Evolutionary conservation across 2,329 filamentous ascomycete species (phyloP).

Genomic region (Paraphoma chrysanthemicola): DNA sequence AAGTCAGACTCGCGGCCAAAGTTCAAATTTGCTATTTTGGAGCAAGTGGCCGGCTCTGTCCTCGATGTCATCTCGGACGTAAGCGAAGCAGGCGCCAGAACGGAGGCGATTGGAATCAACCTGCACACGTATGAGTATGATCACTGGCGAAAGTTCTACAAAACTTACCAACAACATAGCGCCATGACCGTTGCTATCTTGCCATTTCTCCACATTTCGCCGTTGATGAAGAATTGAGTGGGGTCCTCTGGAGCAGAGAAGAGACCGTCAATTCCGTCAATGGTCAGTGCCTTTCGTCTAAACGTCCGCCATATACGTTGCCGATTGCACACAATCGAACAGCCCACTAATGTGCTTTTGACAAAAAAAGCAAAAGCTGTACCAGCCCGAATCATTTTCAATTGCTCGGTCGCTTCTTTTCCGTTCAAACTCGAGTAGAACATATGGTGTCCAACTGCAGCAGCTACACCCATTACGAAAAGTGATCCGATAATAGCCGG

Average conservation of each 20-base stretch:
- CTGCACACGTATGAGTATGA: conserved; percentile 16
- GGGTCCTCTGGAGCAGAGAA: conserved; percentile 47
- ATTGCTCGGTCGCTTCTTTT: conserved; percentile 35
- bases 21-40: conserved; percentile 37
- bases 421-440: conserved; percentile 44
- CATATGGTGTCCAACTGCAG: conserved; percentile 45
- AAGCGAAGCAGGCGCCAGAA: conserved; percentile 45
- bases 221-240: conserved; percentile 39
- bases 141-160: background rate
- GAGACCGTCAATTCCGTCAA: conserved; percentile 46
- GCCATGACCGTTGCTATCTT: conserved; percentile 48
- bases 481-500: conserved; percentile 36
- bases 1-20: conserved; percentile 39
- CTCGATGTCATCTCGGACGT: conserved; percentile 37
- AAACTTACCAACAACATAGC: conserved; percentile 40
- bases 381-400: conserved; percentile 45
- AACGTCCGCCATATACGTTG: conserved; percentile 50
- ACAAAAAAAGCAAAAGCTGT: conserved; percentile 48
- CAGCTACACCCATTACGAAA: conserved; percentile 39
- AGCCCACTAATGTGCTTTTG: conserved; percentile 45
- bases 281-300: conserved; percentile 45
- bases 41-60: conserved; percentile 24
- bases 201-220: conserved; percentile 45
- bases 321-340: conserved; percentile 43
- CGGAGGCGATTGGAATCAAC: conserved; percentile 47